Conservation (phyloP, 2,329 filamentous ascomycete genomes). For the Escovopsis weberi region DNA sequence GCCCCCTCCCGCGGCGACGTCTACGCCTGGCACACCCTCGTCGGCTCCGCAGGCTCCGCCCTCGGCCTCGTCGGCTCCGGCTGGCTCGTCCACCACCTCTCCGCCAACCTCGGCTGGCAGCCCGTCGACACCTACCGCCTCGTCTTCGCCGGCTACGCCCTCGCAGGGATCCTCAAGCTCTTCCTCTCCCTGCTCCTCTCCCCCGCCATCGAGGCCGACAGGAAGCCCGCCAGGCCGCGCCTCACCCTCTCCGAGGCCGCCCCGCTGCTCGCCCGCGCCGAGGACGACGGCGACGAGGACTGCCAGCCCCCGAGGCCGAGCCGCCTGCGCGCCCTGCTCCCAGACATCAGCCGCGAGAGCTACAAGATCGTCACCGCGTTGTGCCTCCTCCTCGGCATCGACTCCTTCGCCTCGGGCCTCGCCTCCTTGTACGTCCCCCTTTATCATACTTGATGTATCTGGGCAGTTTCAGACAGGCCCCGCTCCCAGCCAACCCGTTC, state of each 20-base stretch:
- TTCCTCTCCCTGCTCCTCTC: slow-evolving; percentile 35
- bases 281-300: slow-evolving; percentile 4
- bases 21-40: slow-evolving; percentile 47
- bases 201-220: slow-evolving; percentile 26
- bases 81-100: slow-evolving; percentile 40
- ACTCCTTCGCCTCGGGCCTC: slow-evolving; percentile 57
- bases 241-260: slow-evolving; percentile 8
- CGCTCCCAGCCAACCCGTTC: no score
- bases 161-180: slow-evolving; percentile 42
- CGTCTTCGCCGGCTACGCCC: slow-evolving; percentile 44
- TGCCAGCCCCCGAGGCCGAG: not conserved
- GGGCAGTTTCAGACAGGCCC: no score
- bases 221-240: not conserved
- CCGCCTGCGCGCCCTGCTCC: slow-evolving; percentile 23
- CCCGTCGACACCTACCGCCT: slow-evolving; percentile 34
- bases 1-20: slow-evolving; percentile 34
- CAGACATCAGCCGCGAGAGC: slow-evolving; percentile 42
- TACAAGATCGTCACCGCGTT: slow-evolving; percentile 42
- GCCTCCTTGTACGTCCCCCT: slow-evolving; percentile 38
- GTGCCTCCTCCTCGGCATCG: slow-evolving; percentile 52
- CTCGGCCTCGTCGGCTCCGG: slow-evolving; percentile 44
- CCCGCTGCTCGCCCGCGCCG: slow-evolving; percentile 13
- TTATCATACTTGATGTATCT: slow-evolving; percentile 8
- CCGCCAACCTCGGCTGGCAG: slow-evolving; percentile 26
- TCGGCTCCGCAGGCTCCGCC: slow-evolving; percentile 45